Conservation (phyloP, 1,284 basidiomycete species). For the Ceratorhiza oryzae-sativae region DNA sequence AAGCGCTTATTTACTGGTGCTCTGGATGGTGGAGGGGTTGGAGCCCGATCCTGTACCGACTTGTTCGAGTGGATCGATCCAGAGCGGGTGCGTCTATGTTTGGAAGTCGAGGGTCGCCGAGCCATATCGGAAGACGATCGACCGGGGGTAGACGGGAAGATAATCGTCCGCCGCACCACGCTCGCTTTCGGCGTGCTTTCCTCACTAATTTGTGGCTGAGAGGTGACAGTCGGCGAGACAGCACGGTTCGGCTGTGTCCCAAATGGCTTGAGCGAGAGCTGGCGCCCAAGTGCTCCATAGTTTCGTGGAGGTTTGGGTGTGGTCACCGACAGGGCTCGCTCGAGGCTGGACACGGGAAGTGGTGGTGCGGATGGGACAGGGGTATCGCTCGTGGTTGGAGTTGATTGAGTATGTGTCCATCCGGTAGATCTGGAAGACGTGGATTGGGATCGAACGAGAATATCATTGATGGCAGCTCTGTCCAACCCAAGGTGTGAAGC, state of each 20-base stretch:
- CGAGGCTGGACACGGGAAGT: conserved; percentile 12
- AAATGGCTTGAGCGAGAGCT: conserved; percentile 30
- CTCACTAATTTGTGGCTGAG: conserved; percentile 7
- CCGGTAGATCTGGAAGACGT: conserved; percentile 57
- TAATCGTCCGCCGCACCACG: conserved; percentile 76
- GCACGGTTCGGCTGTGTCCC: conserved; percentile 7
- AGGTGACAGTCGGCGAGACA: background rate
- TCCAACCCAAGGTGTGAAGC: conserved; percentile 76
- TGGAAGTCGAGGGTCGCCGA: conserved; percentile 40
- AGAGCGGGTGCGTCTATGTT: conserved; percentile 41
- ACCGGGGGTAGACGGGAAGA: conserved; percentile 68
- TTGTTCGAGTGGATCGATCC: conserved; percentile 57
- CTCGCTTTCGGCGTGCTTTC: conserved; percentile 49
- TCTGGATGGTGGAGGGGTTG: conserved; percentile 79
- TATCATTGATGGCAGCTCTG: conserved; percentile 68
- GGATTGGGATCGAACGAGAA: conserved; percentile 72
- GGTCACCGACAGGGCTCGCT: conserved; percentile 21
- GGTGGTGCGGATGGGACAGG: background rate
- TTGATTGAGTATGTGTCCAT: conserved; percentile 22
- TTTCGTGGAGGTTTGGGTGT: conserved; percentile 35
- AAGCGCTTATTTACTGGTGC: conserved; percentile 62
- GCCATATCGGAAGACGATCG: conserved; percentile 25
- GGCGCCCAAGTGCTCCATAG: conserved; percentile 19
- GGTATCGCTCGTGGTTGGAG: conserved; percentile 17
- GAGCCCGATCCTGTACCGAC: conserved; percentile 79